Conservation (phyloP, 116 monocot species). For the Zostera marina region DNA sequence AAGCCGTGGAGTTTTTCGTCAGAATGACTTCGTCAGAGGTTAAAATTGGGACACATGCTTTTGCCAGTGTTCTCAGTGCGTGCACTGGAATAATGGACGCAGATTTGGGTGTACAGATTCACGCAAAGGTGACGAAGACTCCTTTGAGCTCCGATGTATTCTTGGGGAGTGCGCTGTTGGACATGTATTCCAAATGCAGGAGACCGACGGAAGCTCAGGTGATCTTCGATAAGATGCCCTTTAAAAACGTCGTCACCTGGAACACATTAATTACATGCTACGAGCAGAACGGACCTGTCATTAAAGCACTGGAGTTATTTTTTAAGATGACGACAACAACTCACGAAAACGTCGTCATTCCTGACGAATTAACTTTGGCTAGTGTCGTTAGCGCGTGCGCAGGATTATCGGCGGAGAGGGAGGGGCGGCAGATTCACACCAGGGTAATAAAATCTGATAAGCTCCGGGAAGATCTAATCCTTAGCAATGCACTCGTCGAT, state of each 20-base stretch:
- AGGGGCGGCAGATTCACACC: conserved; percentile 47
- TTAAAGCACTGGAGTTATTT: conserved; percentile 30
- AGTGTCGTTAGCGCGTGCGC: conserved; percentile 69
- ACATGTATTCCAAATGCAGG: conserved; percentile 63
- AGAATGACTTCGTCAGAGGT: conserved; percentile 31
- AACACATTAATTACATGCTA: conserved; percentile 67
- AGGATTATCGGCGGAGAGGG: conserved; percentile 16
- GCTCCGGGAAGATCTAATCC: conserved; percentile 32
- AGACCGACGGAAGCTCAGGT: conserved; percentile 22
- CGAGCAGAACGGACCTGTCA: conserved; percentile 54
- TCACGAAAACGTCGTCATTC: conserved; percentile 6
- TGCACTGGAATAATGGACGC: conserved; percentile 30
- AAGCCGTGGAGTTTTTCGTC: conserved; percentile 25
- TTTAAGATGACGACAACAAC: conserved; percentile 26
- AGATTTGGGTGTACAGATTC: conserved; percentile 31
- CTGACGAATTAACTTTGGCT: conserved; percentile 58
- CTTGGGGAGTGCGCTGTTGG: conserved; percentile 54
- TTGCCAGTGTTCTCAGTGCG: conserved; percentile 47
- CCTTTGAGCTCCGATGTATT: conserved; percentile 28
- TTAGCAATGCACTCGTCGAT: conserved; percentile 57
- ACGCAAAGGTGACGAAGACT: conserved; percentile 29
- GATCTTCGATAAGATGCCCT: conserved; percentile 37
- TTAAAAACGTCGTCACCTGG: conserved; percentile 49
- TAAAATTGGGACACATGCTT: conserved; percentile 23
- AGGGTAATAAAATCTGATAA: conserved; percentile 18